A percentile compares a stretch with the other conserved stretches of the same genome.
Conservation (phyloP, 1,139 yeast species). For the Pichia sp. region DNA sequence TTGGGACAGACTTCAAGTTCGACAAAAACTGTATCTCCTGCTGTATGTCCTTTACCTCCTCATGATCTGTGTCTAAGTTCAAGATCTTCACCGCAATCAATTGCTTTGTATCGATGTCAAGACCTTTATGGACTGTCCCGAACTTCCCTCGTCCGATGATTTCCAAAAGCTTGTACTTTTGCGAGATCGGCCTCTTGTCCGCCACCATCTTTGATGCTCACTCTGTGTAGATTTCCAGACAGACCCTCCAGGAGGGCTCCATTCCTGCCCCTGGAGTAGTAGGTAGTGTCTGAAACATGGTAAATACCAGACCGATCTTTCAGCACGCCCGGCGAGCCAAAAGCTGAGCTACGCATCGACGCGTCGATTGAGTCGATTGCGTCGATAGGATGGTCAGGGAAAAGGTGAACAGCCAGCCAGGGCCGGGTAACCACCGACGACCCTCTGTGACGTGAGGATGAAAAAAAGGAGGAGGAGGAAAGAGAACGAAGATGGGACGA, state of each 20-base stretch:
- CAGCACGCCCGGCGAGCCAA: not conserved
- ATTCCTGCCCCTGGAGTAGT: too few species aligned
- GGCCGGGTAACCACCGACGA: not conserved
- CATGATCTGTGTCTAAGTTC: constrained; percentile 87
- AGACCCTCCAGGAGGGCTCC: too few species aligned
- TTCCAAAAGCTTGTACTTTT: constrained; percentile 71
- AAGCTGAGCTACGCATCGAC: not conserved
- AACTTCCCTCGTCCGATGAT: constrained; percentile 94
- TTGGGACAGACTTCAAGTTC: constrained; percentile 78
- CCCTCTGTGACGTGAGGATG: not conserved
- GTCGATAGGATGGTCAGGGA: not conserved
- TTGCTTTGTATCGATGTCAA: constrained; percentile 58
- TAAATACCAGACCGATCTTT: not conserved
- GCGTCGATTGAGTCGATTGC: not conserved
- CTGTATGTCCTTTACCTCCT: constrained; percentile 92
- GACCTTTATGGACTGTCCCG: constrained; percentile 91
- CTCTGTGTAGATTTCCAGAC: not conserved
- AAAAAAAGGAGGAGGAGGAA: not conserved
- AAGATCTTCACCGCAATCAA: constrained; percentile 91
- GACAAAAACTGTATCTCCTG: constrained; percentile 85
- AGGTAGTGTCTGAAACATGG: too few species aligned
- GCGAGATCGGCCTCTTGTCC: constrained; percentile 28
- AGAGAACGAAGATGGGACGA: too few species aligned
- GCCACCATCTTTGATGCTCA: not conserved
- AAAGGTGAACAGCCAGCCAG: not conserved